Base-by-base conservation (phyloP, 306 rosid genomes). In the Canavalia gladiata region DNA sequence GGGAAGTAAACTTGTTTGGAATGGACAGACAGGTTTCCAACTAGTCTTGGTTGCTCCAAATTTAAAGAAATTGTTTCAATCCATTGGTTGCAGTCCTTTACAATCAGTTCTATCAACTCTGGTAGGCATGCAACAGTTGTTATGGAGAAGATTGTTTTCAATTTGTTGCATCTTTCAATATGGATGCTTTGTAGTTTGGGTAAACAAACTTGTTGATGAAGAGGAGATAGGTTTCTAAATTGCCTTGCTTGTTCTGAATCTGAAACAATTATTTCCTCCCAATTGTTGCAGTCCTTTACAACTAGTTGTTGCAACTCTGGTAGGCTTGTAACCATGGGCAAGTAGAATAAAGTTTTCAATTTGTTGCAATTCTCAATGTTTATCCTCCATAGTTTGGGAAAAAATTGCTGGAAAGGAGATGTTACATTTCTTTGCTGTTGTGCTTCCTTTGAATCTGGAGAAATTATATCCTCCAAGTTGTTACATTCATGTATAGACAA, bases 231-330 rank as follows among this genome's bases (percentile, higher is more conserved):
- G 7, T 66, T 3, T 41, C 72, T 67, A 25, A 10, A 0, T 46
- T 29, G 57, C 30, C 41, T 10, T 45, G 41, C 55, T 46, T 9
- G 9, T 2, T 28, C 11, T 46, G 39, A 68, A 46, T 68, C 72
- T 7, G 2, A 0, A 29, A 11, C 28, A 11, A 68, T 9, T 46
- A 68, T 68, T 68, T 68, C 73, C 55, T 68, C 73, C 55, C 73
- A 45, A 25, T 46, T 5, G 39, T 68, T 45, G 55, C 73, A 68
- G 8, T 68, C 55, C 55, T 68, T 68, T 9, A 68, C 55, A 28
- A 68, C 54, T 68, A 68, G 5, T 5, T 68, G 55, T 68, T 68
- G 35, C 39, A 68, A 68, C 39, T 8, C n/a, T 5, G 74, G 74
- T 45, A 68, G 74, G 12, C 28, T 45, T 45, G 39, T 45, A 68